These are phyloP conservation scores for Elaeis oleifera DNA, from an alignment of 202 grass and related monocot species.

Conservation along the genomic window DNA sequence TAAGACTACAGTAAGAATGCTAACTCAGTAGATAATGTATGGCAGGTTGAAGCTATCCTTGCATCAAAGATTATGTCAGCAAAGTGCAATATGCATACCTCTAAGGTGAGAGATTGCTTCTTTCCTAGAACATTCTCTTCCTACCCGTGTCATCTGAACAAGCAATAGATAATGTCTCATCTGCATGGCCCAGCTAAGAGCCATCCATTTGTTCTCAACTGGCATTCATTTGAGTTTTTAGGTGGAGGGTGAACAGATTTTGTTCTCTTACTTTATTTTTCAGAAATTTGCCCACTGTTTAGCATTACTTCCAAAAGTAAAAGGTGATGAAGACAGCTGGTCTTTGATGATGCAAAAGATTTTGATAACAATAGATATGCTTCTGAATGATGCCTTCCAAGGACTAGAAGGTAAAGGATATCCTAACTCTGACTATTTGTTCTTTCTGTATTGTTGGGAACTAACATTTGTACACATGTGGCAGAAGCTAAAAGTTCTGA, in stretches of 20 bases:
- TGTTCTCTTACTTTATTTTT: slow-evolving; percentile 6
- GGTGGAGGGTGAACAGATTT: no score
- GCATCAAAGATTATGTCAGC: slow-evolving; percentile 50
- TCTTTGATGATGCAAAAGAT: slow-evolving; percentile 72
- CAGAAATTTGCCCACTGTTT: slow-evolving; percentile 61
- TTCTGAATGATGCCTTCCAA: slow-evolving; percentile 67
- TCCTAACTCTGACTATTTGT: no score
- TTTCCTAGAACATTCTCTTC: background rate
- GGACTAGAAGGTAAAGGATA: slow-evolving; percentile 44
- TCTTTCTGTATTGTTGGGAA: no score
- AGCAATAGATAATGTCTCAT: no score
- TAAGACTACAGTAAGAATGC: background rate
- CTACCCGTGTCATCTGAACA: no score
- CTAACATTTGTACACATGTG: slow-evolving; percentile 1
- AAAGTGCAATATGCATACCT: slow-evolving; percentile 41
- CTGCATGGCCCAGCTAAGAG: no score
- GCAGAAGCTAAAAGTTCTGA: slow-evolving; percentile 57
- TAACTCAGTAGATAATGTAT: slow-evolving; percentile 1
- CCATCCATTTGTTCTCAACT: no score
- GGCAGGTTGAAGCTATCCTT: slow-evolving; percentile 66
- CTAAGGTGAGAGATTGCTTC: slow-evolving; percentile 42
- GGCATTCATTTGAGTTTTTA: no score
- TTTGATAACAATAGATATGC: slow-evolving; percentile 56
- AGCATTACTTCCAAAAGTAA: slow-evolving; percentile 61
- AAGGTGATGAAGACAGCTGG: slow-evolving; percentile 61